phyloP scores from a whole-genome alignment of 2,329 filamentous ascomycete species.

The Aspergillus niger region DNA sequence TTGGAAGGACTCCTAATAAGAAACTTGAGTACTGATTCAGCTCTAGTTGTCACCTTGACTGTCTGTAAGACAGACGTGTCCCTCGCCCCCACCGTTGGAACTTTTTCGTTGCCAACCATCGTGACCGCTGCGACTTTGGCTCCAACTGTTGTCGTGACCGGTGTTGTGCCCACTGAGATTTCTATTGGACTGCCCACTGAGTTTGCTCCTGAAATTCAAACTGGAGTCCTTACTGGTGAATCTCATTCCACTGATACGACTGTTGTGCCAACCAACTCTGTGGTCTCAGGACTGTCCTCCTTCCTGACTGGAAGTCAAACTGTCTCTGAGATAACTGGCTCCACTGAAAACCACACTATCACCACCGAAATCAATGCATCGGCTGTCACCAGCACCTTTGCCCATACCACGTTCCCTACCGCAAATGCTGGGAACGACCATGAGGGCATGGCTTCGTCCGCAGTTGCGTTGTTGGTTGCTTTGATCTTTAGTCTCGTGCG shows the following conservation, averaged over 20 bases:
- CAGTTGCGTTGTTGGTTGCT: neutral
- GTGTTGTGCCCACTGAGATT: neutral
- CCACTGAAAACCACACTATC: conserved; percentile 4
- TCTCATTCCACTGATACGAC: neutral
- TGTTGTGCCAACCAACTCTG: neutral
- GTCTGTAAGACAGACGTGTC: conserved; percentile 14
- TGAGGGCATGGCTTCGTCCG: neutral
- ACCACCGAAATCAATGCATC: conserved; percentile 6
- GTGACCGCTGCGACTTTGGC: neutral
- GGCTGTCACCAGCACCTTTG: neutral
- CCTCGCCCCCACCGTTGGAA: neutral
- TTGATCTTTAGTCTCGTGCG: conserved; percentile 1
- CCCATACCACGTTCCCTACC: conserved; percentile 15
- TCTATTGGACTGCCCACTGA: neutral
- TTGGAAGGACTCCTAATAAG: neutral
- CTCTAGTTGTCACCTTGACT: conserved; percentile 26
- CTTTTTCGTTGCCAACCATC: neutral
- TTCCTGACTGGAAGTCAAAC: neutral
- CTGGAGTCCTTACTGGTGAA: neutral
- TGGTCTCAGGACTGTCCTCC: neutral
- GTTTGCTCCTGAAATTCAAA: neutral
- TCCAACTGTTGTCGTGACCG: neutral
- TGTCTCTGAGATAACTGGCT: neutral
- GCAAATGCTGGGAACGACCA: conserved; percentile 21
- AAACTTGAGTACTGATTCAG: neutral